Evolutionary conservation across 257 asterid species (phyloP).

Genomic region (Fraxinus quadrangulata): DNA sequence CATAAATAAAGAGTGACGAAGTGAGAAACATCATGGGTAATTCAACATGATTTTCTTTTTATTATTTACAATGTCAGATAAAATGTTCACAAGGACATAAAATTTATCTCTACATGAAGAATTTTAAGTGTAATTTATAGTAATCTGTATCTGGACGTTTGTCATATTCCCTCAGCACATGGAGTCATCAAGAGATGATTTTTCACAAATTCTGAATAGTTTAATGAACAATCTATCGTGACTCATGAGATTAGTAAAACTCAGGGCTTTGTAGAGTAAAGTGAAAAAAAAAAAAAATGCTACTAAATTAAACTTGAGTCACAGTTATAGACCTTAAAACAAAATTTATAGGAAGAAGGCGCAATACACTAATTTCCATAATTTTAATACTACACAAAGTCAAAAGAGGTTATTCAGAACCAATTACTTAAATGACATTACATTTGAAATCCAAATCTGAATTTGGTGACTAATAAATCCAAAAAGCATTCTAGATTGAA

Average conservation of each 20-base stretch:
- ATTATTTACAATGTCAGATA: background rate
- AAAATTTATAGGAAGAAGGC: background rate
- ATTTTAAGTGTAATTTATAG: background rate
- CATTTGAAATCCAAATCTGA: conserved; percentile 15
- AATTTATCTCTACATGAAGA: conserved; percentile 1
- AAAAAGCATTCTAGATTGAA: conserved; percentile 21
- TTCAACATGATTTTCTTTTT: background rate
- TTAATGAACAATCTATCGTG: background rate
- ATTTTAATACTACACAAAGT: background rate
- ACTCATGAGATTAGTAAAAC: conserved; percentile 5
- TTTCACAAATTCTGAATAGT: background rate
- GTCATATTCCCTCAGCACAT: conserved; percentile 18
- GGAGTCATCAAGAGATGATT: conserved; percentile 11
- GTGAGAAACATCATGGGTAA: background rate
- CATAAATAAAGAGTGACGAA: conserved; percentile 4
- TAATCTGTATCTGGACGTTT: conserved; percentile 12
- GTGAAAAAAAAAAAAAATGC: background rate
- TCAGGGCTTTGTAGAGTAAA: background rate
- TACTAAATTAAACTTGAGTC: background rate
- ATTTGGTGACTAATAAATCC: conserved; percentile 7
- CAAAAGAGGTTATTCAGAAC: background rate
- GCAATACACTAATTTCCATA: background rate
- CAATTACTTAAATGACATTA: conserved; percentile 19
- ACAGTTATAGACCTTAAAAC: background rate
- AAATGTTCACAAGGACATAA: background rate